Percentiles rank a stretch among this genome's conserved stretches.
Evolutionary conservation across 495 filamentous ascomycete species (phyloP).

Genomic region (Annulohypoxylon stygium): DNA sequence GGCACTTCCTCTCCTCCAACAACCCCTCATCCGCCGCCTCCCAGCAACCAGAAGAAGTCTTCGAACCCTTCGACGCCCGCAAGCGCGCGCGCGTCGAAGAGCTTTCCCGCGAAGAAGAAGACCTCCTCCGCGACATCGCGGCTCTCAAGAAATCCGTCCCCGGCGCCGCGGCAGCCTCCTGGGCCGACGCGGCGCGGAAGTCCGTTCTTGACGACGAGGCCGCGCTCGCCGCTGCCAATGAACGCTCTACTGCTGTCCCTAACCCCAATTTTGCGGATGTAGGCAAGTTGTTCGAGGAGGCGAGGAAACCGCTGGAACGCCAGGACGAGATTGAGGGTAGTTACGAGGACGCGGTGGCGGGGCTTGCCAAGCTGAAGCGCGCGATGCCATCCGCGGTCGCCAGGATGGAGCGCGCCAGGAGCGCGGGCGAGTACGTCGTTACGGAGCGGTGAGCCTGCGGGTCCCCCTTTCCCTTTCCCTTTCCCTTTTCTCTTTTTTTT

Average conservation of each 20-base stretch:
- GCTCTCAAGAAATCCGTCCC: conserved; percentile 78
- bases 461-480: background rate
- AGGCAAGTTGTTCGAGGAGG: conserved; percentile 26
- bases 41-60: conserved; percentile 66
- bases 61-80: conserved; percentile 80
- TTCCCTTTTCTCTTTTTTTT: background rate
- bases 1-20: conserved; percentile 56
- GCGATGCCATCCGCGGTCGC: conserved; percentile 79
- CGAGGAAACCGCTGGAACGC: conserved; percentile 55
- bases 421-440: conserved; percentile 72
- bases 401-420: conserved; percentile 80
- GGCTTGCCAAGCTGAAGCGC: conserved; percentile 65
- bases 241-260: conserved; percentile 11
- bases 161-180: conserved; percentile 69
- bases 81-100: conserved; percentile 75
- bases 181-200: conserved; percentile 62
- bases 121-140: conserved; percentile 78
- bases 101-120: conserved; percentile 77
- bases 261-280: conserved; percentile 8
- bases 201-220: conserved; percentile 65
- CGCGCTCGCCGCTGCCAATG: conserved; percentile 53
- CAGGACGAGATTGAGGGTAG: conserved; percentile 64
- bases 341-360: conserved; percentile 66
- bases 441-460: conserved; percentile 52
- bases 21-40: conserved; percentile 53